These are phyloP conservation scores for Cryptococcus deneoformans DNA, from an alignment of 1,284 basidiomycete genomes.

Conservation along the genomic window DNA sequence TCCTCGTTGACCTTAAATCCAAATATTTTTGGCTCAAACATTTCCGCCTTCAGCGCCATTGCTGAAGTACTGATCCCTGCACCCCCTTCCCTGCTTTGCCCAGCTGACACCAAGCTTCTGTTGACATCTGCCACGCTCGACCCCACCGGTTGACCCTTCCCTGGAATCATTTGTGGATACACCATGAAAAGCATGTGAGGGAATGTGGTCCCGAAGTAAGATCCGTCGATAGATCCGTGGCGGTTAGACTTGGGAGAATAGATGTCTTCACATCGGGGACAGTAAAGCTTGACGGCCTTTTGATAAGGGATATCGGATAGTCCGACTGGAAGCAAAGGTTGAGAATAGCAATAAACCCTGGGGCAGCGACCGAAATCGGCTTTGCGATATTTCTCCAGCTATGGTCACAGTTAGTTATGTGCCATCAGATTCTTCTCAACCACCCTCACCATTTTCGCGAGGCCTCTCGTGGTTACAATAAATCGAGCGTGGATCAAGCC, in stretches of 20 bases:
- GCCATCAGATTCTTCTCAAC: not conserved
- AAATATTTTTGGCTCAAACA: conserved; percentile 87
- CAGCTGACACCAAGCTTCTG: conserved; percentile 19
- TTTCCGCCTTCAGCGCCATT: conserved; percentile 80
- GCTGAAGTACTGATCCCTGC: conserved; percentile 57
- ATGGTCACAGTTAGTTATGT: conserved; percentile 1
- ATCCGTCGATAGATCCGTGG: conserved; percentile 92
- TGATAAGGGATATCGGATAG: conserved; percentile 91
- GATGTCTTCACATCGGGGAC: conserved; percentile 93
- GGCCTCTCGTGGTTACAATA: conserved; percentile 89
- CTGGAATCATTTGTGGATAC: conserved; percentile 83
- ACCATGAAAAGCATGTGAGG: conserved; percentile 94
- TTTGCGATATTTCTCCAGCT: conserved; percentile 96
- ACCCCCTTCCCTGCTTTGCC: conserved; percentile 34
- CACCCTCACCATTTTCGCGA: conserved; percentile 84
- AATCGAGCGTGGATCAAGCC: conserved; percentile 96
- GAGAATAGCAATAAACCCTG: conserved; percentile 84
- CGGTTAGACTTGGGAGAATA: conserved; percentile 93
- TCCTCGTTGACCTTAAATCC: conserved; percentile 92
- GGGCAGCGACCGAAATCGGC: conserved; percentile 96
- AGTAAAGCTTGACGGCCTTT: conserved; percentile 96
- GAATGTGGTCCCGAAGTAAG: conserved; percentile 95
- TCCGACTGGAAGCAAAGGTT: conserved; percentile 91
- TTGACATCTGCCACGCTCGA: conserved; percentile 19
- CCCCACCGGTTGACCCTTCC: conserved; percentile 61